Evolutionary conservation across 805 yeast species (phyloP).

Genomic region (Starmerella scarabaei): DNA sequence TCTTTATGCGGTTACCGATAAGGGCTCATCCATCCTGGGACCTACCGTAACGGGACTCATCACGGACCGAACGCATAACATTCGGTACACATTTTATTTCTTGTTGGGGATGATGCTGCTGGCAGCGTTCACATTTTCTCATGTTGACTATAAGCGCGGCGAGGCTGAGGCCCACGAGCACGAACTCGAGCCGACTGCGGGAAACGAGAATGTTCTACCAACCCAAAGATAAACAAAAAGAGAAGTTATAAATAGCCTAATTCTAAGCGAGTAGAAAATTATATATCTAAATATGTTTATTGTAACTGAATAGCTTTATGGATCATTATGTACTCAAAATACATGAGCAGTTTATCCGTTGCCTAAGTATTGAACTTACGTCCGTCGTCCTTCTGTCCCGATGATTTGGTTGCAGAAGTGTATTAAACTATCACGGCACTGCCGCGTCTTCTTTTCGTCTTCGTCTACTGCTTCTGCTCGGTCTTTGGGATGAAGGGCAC

Average conservation of each 20-base stretch:
- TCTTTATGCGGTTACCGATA: conserved; percentile 63
- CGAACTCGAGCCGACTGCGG: no score
- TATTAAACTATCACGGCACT: no score
- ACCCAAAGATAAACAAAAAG: no score
- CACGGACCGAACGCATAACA: conserved; percentile 60
- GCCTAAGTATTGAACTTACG: no score
- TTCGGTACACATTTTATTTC: conserved; percentile 59
- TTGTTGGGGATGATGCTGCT: conserved; percentile 40
- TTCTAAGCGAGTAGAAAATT: no score
- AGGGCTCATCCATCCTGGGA: conserved; percentile 64
- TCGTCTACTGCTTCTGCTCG: conserved; percentile 21
- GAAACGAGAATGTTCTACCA: no score
- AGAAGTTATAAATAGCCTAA: no score
- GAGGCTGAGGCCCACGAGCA: conserved; percentile 40
- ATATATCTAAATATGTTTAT: no score
- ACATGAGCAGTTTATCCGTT: no score
- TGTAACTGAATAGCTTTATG: neutral
- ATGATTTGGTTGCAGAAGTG: no score
- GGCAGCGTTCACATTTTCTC: conserved; percentile 44
- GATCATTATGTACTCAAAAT: neutral
- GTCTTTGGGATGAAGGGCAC: conserved; percentile 28
- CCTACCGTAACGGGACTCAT: conserved; percentile 61
- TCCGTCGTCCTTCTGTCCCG: no score
- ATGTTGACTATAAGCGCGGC: conserved; percentile 52
- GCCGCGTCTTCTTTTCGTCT: conserved; percentile 21